phyloP scores from a whole-genome alignment of 2,329 filamentous ascomycete species.

The Pseudohalonectria lignicola region DNA sequence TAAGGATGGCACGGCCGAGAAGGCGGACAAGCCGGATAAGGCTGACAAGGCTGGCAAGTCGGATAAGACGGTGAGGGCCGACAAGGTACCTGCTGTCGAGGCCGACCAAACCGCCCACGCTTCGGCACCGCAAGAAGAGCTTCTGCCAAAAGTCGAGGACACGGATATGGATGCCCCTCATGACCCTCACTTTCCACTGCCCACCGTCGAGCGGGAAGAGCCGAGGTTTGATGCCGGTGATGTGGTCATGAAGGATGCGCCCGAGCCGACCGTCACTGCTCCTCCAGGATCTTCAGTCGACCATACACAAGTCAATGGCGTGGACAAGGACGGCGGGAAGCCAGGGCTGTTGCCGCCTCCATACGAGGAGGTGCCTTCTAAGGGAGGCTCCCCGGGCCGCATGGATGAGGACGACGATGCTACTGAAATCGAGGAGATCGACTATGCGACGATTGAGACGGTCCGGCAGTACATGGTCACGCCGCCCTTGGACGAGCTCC shows the following conservation, averaged over 20 bases:
- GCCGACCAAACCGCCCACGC: background rate
- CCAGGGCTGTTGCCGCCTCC: background rate
- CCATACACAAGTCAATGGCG: conserved; percentile 6
- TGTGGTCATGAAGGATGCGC: conserved; percentile 24
- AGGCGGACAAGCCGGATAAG: background rate
- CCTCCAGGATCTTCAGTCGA: background rate
- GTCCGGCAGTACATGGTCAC: conserved; percentile 41
- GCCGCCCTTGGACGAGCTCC: conserved; percentile 42
- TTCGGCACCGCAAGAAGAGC: conserved; percentile 8
- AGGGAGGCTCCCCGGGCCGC: conserved; percentile 34
- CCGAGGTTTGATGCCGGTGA: conserved; percentile 15
- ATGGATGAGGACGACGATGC: conserved; percentile 38
- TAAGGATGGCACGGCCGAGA: background rate
- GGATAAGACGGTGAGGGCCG: background rate
- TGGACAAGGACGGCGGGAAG: conserved; percentile 11
- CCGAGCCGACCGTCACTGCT: conserved; percentile 6
- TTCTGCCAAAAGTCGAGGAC: conserved; percentile 26
- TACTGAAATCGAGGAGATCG: conserved; percentile 42
- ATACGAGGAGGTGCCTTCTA: conserved; percentile 6
- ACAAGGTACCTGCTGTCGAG: background rate
- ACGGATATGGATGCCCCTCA: conserved; percentile 25
- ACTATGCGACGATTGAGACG: conserved; percentile 35
- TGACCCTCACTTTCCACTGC: conserved; percentile 13
- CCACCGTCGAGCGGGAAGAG: conserved; percentile 11
- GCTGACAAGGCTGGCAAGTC: background rate